These are phyloP conservation scores for Penicillium griseofulvum DNA, from an alignment of 2,329 filamentous ascomycete species.

Conservation along the genomic window DNA sequence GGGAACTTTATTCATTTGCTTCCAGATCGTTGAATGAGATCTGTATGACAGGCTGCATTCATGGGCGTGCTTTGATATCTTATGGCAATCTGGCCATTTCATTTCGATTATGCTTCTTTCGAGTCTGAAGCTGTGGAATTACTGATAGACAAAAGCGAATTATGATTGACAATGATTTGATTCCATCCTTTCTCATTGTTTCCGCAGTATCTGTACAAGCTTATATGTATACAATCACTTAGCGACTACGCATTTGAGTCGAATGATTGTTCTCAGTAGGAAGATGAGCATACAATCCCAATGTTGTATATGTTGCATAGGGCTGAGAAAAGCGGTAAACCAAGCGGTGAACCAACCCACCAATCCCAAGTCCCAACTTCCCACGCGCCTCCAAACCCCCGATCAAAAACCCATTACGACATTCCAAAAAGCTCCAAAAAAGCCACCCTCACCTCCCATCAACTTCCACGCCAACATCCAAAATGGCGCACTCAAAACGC, in stretches of 20 bases:
- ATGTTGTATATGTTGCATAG: not conserved
- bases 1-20: not conserved
- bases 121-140: not conserved
- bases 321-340: not conserved
- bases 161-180: conserved; percentile 9
- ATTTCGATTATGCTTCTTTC: conserved; percentile 1
- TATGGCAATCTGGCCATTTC: not conserved
- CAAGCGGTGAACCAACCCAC: not conserved
- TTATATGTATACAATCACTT: not conserved
- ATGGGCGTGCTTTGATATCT: not conserved
- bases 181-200: not conserved
- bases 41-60: not conserved
- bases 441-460: not conserved
- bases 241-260: not conserved
- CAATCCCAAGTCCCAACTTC: not conserved
- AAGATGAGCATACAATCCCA: not conserved
- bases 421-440: conserved; percentile 5
- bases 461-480: not conserved
- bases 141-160: conserved; percentile 11
- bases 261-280: not conserved
- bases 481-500: conserved; percentile 62
- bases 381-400: not conserved
- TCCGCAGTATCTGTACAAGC: not conserved
- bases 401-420: conserved; percentile 3
- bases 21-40: not conserved